phyloP scores from a whole-genome alignment of 2,329 filamentous ascomycete genomes.

The Bipolaris sorokiniana region DNA sequence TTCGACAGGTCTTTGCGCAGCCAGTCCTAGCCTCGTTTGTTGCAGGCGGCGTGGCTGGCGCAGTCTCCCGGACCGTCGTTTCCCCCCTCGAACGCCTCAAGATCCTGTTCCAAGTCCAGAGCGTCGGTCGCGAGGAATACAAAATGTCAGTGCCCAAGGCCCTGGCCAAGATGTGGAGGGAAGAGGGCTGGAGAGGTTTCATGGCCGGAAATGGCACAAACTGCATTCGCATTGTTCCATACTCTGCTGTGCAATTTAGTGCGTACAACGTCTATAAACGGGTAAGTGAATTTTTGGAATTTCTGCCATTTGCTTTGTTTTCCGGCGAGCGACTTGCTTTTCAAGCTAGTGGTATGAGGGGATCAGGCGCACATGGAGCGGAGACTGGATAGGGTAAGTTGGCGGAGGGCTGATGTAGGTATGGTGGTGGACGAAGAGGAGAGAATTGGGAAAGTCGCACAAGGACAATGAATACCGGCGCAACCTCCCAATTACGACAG shows the following conservation, averaged over 20 bases:
- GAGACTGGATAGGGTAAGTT: not conserved
- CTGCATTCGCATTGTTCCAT: constrained; percentile 96
- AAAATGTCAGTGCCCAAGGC: constrained; percentile 90
- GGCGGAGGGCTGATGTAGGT: not conserved
- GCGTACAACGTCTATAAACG: constrained; percentile 97
- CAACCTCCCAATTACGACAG: not conserved
- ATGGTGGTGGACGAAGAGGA: not conserved
- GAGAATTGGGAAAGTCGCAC: not conserved
- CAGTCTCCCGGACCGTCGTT: constrained; percentile 96
- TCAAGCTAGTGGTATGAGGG: not conserved
- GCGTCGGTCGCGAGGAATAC: constrained; percentile 87
- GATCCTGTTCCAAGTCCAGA: constrained; percentile 97
- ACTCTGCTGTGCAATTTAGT: constrained; percentile 97
- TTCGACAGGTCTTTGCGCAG: constrained; percentile 65
- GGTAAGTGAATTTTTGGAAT: constrained; percentile 59
- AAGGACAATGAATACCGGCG: not conserved
- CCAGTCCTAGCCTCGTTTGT: constrained; percentile 91
- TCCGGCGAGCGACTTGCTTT: constrained; percentile 4
- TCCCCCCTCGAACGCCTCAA: constrained; percentile 95
- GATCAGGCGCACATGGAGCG: not conserved
- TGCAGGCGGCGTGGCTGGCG: constrained; percentile 90
- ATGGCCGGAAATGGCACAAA: constrained; percentile 99
- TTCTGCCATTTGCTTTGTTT: not conserved
- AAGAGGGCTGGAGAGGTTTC: constrained; percentile 96
- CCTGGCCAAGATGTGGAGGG: constrained; percentile 91